Evolutionary conservation across 1,139 yeast genomes (phyloP).

Genomic region (Geotrichum candidum): DNA sequence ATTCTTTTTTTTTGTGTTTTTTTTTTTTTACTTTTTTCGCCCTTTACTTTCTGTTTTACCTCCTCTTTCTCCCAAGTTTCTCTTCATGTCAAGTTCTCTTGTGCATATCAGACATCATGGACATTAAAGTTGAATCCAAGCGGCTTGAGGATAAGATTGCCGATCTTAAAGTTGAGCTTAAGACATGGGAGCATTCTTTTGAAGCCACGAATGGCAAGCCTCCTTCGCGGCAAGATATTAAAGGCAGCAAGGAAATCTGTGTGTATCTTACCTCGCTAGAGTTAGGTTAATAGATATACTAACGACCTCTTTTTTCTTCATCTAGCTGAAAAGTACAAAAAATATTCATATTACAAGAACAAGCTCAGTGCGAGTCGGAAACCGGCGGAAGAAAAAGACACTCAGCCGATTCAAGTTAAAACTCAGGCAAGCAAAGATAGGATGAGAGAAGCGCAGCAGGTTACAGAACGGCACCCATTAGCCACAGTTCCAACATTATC

Average conservation of each 20-base stretch:
- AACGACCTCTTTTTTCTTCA: background rate
- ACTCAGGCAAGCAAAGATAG: constrained; percentile 9
- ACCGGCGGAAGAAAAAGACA: background rate
- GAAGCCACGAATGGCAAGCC: constrained; percentile 39
- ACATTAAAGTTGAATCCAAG: background rate
- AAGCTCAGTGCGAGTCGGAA: background rate
- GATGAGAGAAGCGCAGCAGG: background rate
- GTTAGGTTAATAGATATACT: background rate
- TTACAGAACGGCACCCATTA: background rate
- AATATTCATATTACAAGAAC: constrained; percentile 30
- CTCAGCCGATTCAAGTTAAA: background rate
- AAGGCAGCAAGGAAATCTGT: constrained; percentile 41
- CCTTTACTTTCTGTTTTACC: background rate
- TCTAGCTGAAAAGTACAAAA: constrained; percentile 37
- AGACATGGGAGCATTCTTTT: constrained; percentile 58
- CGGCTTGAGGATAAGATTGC: constrained; percentile 1
- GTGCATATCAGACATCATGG: background rate
- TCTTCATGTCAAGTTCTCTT: background rate
- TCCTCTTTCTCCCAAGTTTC: background rate
- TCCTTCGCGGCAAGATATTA: constrained; percentile 53
- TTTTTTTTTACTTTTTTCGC: too few species aligned
- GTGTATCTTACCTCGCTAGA: constrained; percentile 6
- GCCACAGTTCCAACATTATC: background rate
- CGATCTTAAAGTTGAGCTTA: constrained; percentile 42
- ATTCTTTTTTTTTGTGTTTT: background rate